Percentiles rank a stretch among this genome's conserved stretches.
These are phyloP conservation scores for Emergomyces pasteurianus DNA, from an alignment of 2,329 filamentous ascomycete genomes.

Conservation along the genomic window DNA sequence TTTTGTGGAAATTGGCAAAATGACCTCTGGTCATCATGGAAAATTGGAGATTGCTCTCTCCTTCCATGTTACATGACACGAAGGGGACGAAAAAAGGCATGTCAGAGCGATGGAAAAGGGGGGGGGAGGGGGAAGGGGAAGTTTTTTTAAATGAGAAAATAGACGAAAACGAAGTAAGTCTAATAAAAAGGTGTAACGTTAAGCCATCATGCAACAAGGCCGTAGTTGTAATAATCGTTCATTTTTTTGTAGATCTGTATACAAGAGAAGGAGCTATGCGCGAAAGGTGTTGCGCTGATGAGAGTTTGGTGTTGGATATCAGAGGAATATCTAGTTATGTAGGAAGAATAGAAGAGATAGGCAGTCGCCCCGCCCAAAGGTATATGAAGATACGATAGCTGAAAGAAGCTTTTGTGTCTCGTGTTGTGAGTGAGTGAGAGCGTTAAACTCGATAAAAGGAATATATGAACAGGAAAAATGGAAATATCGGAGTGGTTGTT, in stretches of 20 bases:
- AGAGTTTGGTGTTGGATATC: neutral
- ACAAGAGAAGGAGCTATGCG: neutral
- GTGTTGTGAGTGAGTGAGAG: neutral
- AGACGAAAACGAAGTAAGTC: neutral
- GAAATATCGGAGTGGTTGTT: neutral
- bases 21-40: too few relatives aligned
- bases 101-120: too few relatives aligned
- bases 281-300: neutral
- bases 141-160: neutral
- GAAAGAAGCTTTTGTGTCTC: neutral
- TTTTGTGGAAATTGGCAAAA: too few relatives aligned
- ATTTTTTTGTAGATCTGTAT: neutral
- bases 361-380: neutral
- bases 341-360: neutral
- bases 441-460: neutral
- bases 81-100: too few relatives aligned
- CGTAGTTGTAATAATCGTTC: neutral
- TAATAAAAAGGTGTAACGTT: neutral
- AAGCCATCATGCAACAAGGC: neutral
- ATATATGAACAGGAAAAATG: neutral
- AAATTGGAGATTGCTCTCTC: too few relatives aligned
- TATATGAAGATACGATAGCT: neutral
- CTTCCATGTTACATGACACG: too few relatives aligned
- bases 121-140: neutral
- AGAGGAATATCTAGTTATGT: neutral